These are phyloP conservation scores for Chloris gayana DNA, from an alignment of 176 grass and related monocot species.

Conservation along the genomic window DNA sequence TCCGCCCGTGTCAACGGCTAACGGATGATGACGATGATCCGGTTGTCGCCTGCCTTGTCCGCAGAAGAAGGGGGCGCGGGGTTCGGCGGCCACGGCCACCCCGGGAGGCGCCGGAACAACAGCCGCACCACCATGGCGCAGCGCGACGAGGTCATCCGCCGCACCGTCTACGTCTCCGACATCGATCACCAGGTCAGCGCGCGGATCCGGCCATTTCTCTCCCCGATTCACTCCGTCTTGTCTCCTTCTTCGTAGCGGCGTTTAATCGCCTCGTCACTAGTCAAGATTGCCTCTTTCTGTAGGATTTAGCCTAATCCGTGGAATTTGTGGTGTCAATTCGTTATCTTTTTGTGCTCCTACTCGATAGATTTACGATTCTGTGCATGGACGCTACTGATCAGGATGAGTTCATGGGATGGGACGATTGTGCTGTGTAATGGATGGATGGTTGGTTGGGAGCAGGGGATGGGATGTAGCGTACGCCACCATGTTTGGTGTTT, in stretches of 20 bases:
- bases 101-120: constrained; percentile 74
- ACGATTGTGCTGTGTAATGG: neutral
- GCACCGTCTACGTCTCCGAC: constrained; percentile 95
- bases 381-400: neutral
- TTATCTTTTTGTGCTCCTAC: neutral
- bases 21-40: neutral
- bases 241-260: neutral
- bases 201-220: constrained; percentile 10
- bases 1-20: neutral
- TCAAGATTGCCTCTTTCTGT: neutral
- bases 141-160: constrained; percentile 85
- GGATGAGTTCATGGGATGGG: constrained; percentile 16
- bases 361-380: constrained; percentile 12
- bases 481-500: constrained; percentile 12
- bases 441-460: neutral
- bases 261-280: neutral
- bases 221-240: neutral
- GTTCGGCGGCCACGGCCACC: constrained; percentile 44
- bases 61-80: constrained; percentile 71
- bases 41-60: neutral
- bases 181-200: constrained; percentile 92
- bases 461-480: constrained; percentile 37
- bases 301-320: neutral
- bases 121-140: constrained; percentile 89
- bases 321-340: constrained; percentile 7